phyloP scores from a whole-genome alignment of 164 flowering plant genomes.

The Kingdonia uniflora region DNA sequence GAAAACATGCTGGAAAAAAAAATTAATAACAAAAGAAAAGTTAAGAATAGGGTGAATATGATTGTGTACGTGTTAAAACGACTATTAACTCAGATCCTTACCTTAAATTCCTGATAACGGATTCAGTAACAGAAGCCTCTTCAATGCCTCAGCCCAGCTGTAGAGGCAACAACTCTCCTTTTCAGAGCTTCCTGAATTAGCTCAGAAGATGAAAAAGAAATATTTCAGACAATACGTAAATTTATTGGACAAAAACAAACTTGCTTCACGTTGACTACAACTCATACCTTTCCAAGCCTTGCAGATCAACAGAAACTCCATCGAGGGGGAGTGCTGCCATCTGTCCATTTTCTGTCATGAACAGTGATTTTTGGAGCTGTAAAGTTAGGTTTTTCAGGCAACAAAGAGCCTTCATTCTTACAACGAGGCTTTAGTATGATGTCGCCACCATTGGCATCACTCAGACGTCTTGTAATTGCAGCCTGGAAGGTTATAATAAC shows the following conservation, averaged over 20 bases:
- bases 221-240: neutral
- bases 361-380: slow-evolving; percentile 42
- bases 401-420: slow-evolving; percentile 16
- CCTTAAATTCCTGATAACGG: slow-evolving; percentile 74
- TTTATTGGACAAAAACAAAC: neutral
- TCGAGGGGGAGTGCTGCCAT: slow-evolving; percentile 70
- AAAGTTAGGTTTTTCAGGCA: slow-evolving; percentile 21
- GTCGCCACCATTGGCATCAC: slow-evolving; percentile 44
- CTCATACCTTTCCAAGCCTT: slow-evolving; percentile 68
- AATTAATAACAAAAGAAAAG: neutral
- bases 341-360: slow-evolving; percentile 95
- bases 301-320: slow-evolving; percentile 53
- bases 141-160: slow-evolving; percentile 88
- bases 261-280: neutral
- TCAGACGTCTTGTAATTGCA: slow-evolving; percentile 69
- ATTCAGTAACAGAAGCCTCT: slow-evolving; percentile 76
- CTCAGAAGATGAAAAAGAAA: neutral
- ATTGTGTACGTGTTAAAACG: neutral
- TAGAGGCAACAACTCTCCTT: slow-evolving; percentile 59
- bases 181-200: slow-evolving; percentile 67
- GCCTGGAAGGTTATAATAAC: slow-evolving; percentile 30
- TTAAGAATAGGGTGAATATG: neutral
- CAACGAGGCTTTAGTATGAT: slow-evolving; percentile 24
- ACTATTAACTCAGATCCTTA: slow-evolving; percentile 9
- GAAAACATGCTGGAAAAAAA: slow-evolving; percentile 70